Percentiles rank a stretch among this genome's conserved stretches.
These are phyloP conservation scores for Leersia perrieri DNA, from an alignment of 176 grass and related monocot genomes.

Conservation along the genomic window DNA sequence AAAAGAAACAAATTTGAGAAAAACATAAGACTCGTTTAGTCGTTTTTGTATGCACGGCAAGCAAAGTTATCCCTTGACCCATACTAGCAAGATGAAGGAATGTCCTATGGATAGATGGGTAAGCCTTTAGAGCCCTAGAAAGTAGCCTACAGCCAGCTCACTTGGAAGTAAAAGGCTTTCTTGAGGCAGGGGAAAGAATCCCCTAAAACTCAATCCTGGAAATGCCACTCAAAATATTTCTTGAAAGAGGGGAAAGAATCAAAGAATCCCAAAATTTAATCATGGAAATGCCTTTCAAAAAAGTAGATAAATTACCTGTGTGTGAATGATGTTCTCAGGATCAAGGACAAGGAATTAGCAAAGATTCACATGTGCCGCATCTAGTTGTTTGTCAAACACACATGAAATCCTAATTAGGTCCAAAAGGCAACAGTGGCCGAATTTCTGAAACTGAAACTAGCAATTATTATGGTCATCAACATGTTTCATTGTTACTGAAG, in stretches of 20 bases:
- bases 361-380: background rate
- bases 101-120: background rate
- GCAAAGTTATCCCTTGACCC: background rate
- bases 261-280: background rate
- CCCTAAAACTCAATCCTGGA: background rate
- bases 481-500: background rate
- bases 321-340: background rate
- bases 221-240: background rate
- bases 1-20: background rate
- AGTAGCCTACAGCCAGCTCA: background rate
- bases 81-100: constrained; percentile 8
- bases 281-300: background rate
- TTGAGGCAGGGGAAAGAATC: constrained; percentile 25
- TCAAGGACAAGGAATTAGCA: background rate
- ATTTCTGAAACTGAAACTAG: constrained; percentile 8
- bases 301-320: background rate
- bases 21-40: background rate
- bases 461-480: background rate
- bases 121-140: background rate
- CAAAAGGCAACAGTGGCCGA: background rate
- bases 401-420: background rate
- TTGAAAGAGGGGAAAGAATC: background rate
- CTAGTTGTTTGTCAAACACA: background rate
- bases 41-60: background rate
- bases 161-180: constrained; percentile 11